Percentiles rank a stretch among this genome's conserved stretches.
Conservation (phyloP, 2,329 filamentous ascomycete species). For the Talaromyces pinophilus region DNA sequence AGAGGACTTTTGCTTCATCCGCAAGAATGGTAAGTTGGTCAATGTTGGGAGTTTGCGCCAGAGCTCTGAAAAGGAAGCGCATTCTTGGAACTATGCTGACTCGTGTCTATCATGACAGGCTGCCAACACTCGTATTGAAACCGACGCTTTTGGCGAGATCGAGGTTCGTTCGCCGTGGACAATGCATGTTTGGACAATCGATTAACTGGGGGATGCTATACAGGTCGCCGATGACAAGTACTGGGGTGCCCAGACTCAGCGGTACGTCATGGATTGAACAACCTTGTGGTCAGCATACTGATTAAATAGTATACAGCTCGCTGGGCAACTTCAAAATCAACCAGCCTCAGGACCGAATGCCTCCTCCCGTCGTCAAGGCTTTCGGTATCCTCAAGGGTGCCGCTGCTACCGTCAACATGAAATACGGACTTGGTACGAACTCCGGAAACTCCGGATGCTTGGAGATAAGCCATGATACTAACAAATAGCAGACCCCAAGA, state of each 20-base stretch:
- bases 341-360: conserved; percentile 98
- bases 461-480: conserved; percentile 24
- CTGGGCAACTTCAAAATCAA: conserved; percentile 99
- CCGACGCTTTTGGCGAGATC: conserved; percentile 96
- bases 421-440: conserved; percentile 72
- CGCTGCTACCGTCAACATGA: conserved; percentile 93
- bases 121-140: conserved; percentile 72
- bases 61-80: background rate
- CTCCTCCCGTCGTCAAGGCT: conserved; percentile 83
- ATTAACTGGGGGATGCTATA: conserved; percentile 2
- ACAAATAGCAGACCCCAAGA: conserved; percentile 70
- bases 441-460: background rate
- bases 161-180: conserved; percentile 50
- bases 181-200: background rate
- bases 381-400: conserved; percentile 98
- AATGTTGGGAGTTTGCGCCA: background rate
- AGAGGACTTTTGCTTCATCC: conserved; percentile 41
- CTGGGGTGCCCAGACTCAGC: conserved; percentile 97
- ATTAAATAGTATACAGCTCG: conserved; percentile 54
- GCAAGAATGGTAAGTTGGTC: conserved; percentile 38
- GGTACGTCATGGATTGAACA: conserved; percentile 46
- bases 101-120: conserved; percentile 30
- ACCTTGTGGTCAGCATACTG: conserved; percentile 20
- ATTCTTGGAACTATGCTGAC: conserved; percentile 1
- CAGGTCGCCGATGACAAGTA: conserved; percentile 85